phyloP scores from a whole-genome alignment of 2,329 filamentous ascomycete genomes.

The Nannizziopsis arthrosporioides region DNA sequence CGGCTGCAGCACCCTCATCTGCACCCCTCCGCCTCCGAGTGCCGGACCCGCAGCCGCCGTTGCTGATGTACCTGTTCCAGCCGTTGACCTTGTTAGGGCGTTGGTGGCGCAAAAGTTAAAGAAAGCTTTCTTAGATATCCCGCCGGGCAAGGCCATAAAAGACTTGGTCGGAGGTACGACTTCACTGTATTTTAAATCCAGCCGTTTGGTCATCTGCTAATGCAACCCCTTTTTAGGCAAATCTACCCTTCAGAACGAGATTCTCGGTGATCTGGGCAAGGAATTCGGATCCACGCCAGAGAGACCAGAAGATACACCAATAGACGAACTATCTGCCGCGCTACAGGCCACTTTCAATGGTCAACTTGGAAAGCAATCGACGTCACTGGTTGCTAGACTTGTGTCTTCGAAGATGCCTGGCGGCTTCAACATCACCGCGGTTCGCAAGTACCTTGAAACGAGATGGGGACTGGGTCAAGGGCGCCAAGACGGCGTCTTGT shows the following conservation, averaged over 20 bases:
- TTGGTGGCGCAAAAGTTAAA: slow-evolving; percentile 96
- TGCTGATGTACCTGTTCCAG: slow-evolving; percentile 73
- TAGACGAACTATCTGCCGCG: slow-evolving; percentile 85
- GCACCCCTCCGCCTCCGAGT: slow-evolving; percentile 50
- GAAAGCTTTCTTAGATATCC: slow-evolving; percentile 79
- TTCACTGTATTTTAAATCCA: not conserved
- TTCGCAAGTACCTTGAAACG: slow-evolving; percentile 88
- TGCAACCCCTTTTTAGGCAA: slow-evolving; percentile 53
- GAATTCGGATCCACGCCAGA: slow-evolving; percentile 97
- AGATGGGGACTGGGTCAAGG: slow-evolving; percentile 81
- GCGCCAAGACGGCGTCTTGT: slow-evolving; percentile 78
- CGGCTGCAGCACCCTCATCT: slow-evolving; percentile 41
- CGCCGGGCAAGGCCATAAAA: slow-evolving; percentile 93
- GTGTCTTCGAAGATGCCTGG: slow-evolving; percentile 99
- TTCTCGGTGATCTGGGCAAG: slow-evolving; percentile 91
- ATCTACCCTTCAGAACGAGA: slow-evolving; percentile 97
- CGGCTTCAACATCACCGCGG: slow-evolving; percentile 95
- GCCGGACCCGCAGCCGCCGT: slow-evolving; percentile 80
- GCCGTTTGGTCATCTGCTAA: slow-evolving; percentile 14
- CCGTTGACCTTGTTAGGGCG: slow-evolving; percentile 77
- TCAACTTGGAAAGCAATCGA: slow-evolving; percentile 92
- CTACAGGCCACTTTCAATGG: slow-evolving; percentile 99
- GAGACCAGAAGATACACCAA: slow-evolving; percentile 92
- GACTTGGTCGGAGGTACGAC: slow-evolving; percentile 87
- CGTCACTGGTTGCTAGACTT: slow-evolving; percentile 80